A percentile compares a stretch with the other conserved stretches of the same genome.
Conservation (phyloP, 2,329 filamentous ascomycete species). For the Phialophora tarda region DNA sequence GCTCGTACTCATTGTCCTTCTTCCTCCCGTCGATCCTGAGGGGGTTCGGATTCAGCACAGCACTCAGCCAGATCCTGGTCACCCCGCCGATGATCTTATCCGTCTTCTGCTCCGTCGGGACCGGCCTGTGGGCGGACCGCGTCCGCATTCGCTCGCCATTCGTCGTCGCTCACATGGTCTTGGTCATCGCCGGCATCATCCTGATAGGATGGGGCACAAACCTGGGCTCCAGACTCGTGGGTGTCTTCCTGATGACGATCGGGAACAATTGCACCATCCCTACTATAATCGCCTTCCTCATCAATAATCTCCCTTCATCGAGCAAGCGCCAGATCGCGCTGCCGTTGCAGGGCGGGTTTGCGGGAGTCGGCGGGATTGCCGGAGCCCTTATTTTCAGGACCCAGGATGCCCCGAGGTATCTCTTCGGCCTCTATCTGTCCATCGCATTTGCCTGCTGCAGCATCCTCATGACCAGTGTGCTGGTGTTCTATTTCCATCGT, state of each 20-base stretch:
- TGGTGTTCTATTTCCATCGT: constrained; percentile 60
- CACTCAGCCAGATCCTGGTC: constrained; percentile 20
- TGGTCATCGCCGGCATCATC: constrained; percentile 18
- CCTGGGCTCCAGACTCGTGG: constrained; percentile 11
- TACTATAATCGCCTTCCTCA: constrained; percentile 75
- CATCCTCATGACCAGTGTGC: constrained; percentile 38
- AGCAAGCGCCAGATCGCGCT: constrained; percentile 40
- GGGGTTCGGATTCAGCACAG: constrained; percentile 19
- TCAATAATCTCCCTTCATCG: constrained; percentile 74
- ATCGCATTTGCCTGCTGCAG: constrained; percentile 2
- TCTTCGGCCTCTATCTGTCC: constrained; percentile 40
- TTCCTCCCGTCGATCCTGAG: constrained; percentile 26
- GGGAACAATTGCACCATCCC: constrained; percentile 79
- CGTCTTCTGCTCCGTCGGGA: constrained; percentile 13
- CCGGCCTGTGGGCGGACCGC: constrained; percentile 12
- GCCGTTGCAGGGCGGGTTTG: constrained; percentile 11
- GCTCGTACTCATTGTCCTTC: constrained; percentile 22
- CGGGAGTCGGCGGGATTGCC: constrained; percentile 74
- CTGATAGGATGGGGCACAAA: constrained; percentile 20
- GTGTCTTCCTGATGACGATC: constrained; percentile 58
- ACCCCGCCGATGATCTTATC: constrained; percentile 17
- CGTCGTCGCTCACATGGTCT: constrained; percentile 10
- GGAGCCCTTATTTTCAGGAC: constrained; percentile 72
- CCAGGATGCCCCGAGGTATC: constrained; percentile 45
- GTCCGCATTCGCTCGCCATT: constrained; percentile 15